Conservation (phyloP, 768 basidiomycete genomes). For the Lactarius akahatsu region DNA sequence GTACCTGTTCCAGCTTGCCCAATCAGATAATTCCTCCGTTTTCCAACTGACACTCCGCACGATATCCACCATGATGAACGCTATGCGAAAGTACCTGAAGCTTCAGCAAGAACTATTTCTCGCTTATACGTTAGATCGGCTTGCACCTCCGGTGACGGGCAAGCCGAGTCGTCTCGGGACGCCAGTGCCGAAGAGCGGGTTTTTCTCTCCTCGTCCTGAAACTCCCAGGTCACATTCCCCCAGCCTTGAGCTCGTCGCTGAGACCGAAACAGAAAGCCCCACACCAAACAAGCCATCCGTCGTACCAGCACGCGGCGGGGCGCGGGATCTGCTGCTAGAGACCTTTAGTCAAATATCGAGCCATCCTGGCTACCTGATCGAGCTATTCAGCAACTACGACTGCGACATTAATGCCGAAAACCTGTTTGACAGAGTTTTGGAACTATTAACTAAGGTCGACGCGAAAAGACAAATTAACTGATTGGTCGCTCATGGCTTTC, state of each 20-base stretch:
- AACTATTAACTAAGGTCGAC: slow-evolving; percentile 70
- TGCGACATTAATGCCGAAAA: slow-evolving; percentile 97
- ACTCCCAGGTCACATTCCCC: slow-evolving; percentile 43
- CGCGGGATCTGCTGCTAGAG: slow-evolving; percentile 87
- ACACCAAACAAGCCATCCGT: slow-evolving; percentile 39
- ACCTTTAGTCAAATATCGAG: slow-evolving; percentile 78
- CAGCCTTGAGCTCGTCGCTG: slow-evolving; percentile 41
- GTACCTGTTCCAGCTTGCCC: slow-evolving; percentile 93
- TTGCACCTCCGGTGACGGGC: slow-evolving; percentile 56
- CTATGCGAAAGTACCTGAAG: slow-evolving; percentile 83
- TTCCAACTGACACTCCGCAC: slow-evolving; percentile 80
- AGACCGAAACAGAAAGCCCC: slow-evolving; percentile 48
- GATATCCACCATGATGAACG: slow-evolving; percentile 84
- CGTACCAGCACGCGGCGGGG: slow-evolving; percentile 78
- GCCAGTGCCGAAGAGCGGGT: slow-evolving; percentile 22
- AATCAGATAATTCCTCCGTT: slow-evolving; percentile 81
- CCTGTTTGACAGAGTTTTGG: slow-evolving; percentile 84
- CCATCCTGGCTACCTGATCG: slow-evolving; percentile 90
- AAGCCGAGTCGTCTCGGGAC: slow-evolving; percentile 30
- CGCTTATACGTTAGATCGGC: slow-evolving; percentile 88
- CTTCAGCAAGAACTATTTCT: slow-evolving; percentile 94
- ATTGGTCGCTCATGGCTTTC: slow-evolving; percentile 11
- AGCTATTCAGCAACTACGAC: slow-evolving; percentile 95
- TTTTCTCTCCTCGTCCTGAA: slow-evolving; percentile 32
- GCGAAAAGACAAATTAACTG: background rate